These are phyloP conservation scores for Sanghuangporus sanghuang DNA, from an alignment of 1,284 basidiomycete species.

Conservation along the genomic window DNA sequence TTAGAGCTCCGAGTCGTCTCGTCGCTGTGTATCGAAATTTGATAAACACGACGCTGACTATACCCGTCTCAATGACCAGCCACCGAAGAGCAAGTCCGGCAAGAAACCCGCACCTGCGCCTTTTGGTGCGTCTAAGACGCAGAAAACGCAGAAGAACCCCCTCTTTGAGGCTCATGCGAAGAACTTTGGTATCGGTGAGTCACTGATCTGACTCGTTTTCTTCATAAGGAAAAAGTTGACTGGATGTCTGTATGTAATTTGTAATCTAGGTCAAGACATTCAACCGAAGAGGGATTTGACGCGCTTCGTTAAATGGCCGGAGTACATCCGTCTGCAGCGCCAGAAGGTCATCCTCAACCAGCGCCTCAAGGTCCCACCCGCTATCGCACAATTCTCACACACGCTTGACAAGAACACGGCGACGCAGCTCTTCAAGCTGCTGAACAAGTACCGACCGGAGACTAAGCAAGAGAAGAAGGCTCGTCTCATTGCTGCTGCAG, in stretches of 20 bases:
- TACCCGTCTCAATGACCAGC: conserved; percentile 87
- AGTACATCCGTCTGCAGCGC: conserved; percentile 97
- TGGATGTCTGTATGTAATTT: not conserved
- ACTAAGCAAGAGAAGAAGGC: conserved; percentile 97
- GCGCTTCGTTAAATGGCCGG: conserved; percentile 99
- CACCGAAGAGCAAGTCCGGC: conserved; percentile 62
- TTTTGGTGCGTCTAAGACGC: conserved; percentile 66
- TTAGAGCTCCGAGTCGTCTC: conserved; percentile 70
- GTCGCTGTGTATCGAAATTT: conserved; percentile 21
- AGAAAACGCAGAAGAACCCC: conserved; percentile 88
- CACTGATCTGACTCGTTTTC: not conserved
- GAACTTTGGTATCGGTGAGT: conserved; percentile 87
- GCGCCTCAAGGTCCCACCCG: conserved; percentile 97
- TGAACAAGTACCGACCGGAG: conserved; percentile 96
- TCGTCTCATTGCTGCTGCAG: conserved; percentile 76
- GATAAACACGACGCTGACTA: conserved; percentile 44
- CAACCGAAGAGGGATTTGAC: conserved; percentile 89
- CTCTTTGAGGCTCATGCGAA: conserved; percentile 89
- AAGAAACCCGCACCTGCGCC: conserved; percentile 80
- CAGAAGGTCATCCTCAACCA: conserved; percentile 99
- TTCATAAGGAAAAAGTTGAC: not conserved
- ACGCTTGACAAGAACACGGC: conserved; percentile 99
- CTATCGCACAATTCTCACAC: conserved; percentile 97
- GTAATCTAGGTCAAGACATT: conserved; percentile 80
- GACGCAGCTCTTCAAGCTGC: conserved; percentile 94